Evolutionary conservation across 1,139 yeast genomes (phyloP), one percentile per base, ranked within the genome.

Genomic region (Barnettozyma hawaiiensis): DNA sequence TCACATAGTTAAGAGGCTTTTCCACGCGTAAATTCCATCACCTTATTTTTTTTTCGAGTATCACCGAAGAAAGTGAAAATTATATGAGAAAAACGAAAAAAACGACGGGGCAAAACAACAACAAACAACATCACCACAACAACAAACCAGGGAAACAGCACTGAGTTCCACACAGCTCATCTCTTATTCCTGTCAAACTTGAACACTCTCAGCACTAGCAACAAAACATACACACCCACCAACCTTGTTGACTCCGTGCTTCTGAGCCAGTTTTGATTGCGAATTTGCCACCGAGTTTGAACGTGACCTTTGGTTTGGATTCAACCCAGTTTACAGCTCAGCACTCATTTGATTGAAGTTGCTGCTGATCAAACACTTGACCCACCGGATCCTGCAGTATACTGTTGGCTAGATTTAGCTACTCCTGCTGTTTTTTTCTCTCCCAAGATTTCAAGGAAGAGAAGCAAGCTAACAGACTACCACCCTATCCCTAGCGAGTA

Each of bases 341-440:
- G 42, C 44, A 46, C 51, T 48, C 51, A 48, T 48, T 48, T 42
- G 41, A 46, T 46, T 46, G 49, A 40, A 40, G 49, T 46, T 48
- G 48, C 36, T 35, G 26, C 15, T 29, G 27, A 31, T 7, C 26
- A 36, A 12, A 26, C 33, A 26, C 19, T 15, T 19, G 26, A 23
- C 24, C 12, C 16, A 18, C 18, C 14, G 8, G 26, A 27, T 14
- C 12, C 12, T 15, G 9, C 14, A 9, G 21, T 12, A 11, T 18
- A 14, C 23, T 7, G 5, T 21, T 39, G 28, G 42, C 40, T 29
- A 29, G 5, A 31, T 21, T 26, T 34, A 23, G 34, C 31, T 22
- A n/a, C 22, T n/a, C 9, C 33, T 19, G 21, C 32, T 29, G 14
- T 20, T 31, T 31, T 5, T 20, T 19, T 31, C n/a, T 19, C 20